Base-by-base conservation (phyloP, 805 yeast species). In the Torulaspora maleeae region DNA sequence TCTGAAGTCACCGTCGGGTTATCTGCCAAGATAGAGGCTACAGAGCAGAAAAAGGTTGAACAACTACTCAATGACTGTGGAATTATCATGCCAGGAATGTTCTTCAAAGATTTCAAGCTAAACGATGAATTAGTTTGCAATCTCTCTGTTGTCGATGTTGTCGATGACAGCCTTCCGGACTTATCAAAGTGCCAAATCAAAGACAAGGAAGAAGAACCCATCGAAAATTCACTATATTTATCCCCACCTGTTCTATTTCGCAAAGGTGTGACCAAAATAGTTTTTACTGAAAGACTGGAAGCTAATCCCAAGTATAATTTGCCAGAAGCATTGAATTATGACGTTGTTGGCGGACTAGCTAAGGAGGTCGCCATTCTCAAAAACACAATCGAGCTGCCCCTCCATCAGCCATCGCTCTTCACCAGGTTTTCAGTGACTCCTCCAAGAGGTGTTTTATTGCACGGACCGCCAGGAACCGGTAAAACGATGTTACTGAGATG, bases 391-490 rank as follows among this genome's bases (percentile, higher is more conserved):
- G 85, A 85, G 43, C 71, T 91, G 2, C 97, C 99, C 0, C 71
- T 93, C 20, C 79, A 82, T 48, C 79, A 79, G 45, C 95, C 97
- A 0, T 74, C 76, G 5, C 66, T 88, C 27, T 91, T 90, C 56
- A 73, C 82, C 6, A 80, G 85, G 44, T 93, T 91, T 69, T 89
- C 91, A n/a, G 83, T 89, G 15, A 75, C 83, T 7, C 97, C 99
- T 7, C 96, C 96, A 11, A 73, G 96, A 46, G 99, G 99, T 28
- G 80, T 91, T n/a, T 68, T 91, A 12, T 67, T 91, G 10, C 95
- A 91, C 67, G 99, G 99, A 0, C 95, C 97, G 2, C 93, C 98
- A 2, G 99, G 99, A 3, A 91, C 97, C 0, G 99, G 99, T 41
- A 91, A 91, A 63, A 86, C 97, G 1, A 79, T 90, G 87, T 73